Percentiles rank a stretch among this genome's conserved stretches.
phyloP scores from a whole-genome alignment of 208 protist species.

The Trichomonas gallinae region DNA sequence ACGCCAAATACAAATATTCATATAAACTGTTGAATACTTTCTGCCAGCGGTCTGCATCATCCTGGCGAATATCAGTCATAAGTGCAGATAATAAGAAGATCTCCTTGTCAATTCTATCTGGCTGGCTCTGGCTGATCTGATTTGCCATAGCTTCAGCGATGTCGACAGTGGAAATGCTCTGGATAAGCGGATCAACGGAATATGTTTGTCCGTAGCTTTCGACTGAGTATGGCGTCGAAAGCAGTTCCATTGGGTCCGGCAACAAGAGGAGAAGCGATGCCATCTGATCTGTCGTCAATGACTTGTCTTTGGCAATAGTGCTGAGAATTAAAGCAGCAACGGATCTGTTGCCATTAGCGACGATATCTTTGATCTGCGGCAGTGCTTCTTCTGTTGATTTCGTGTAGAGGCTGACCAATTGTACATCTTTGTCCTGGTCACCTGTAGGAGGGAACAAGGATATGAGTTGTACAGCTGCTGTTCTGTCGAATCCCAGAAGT shows the following conservation, averaged over 20 bases:
- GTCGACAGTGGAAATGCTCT: not conserved
- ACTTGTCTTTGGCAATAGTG: not conserved
- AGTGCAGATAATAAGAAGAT: not conserved
- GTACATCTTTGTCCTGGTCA: not conserved
- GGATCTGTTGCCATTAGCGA: not conserved
- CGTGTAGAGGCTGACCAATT: not conserved
- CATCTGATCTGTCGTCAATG: not conserved
- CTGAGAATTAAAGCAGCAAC: not conserved
- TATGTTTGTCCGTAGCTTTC: not conserved
- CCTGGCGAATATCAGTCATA: not conserved
- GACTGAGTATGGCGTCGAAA: not conserved
- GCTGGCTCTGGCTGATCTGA: not conserved
- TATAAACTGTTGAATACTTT: not conserved
- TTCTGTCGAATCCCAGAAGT: not conserved
- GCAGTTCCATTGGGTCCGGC: not conserved
- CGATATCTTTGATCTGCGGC: not conserved
- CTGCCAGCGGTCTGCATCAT: not conserved
- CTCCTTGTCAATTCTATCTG: not conserved
- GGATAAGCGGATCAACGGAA: not conserved
- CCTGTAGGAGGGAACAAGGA: not conserved
- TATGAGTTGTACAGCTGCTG: not conserved
- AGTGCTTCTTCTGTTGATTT: not conserved
- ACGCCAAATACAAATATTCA: constrained; percentile 1
- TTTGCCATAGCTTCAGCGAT: not conserved
- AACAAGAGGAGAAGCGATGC: not conserved